Evolutionary conservation across 768 basidiomycete species (phyloP), one percentile per base, ranked within the genome.

Genomic region (Coprinopsis marcescibilis): DNA sequence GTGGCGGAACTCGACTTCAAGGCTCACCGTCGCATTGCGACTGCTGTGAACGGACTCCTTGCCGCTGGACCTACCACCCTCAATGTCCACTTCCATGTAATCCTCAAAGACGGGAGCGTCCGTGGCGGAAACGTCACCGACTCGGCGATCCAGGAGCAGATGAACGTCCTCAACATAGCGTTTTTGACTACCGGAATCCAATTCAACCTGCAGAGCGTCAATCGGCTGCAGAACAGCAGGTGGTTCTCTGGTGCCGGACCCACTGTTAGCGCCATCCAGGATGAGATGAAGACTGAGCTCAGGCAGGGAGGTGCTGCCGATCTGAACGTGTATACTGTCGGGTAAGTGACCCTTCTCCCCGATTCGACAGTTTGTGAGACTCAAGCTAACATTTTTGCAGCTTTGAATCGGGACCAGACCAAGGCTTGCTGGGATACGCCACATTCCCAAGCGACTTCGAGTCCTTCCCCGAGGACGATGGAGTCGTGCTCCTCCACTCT

Each of bases 361-460:
- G n/a, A 29, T 34, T 11, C 45, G 21, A 34, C 24, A 20, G 54
- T 42, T 30, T 50, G 4, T 46, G n/a, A 39, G 17, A 5, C 8
- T 8, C 37, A 59, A 34, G 43, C 20, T 35, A 14, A 50, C n/a
- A 6, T 27, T n/a, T 21, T 55, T 23, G 12, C 15, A 67, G 71
- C 42, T 70, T 73, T 60, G 54, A 40, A 23, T 63, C 60, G 41
- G 70, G 65, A 12, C 55, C 63, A 19, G 70, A 61, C 46, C 54
- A 58, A 21, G 72, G 73, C 29, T 70, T 79, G 12, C 66, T 81
- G 21, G 75, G 76, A 24, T 79, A 79, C 52, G 61, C 76, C 1
- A 77, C 76, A 23, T 78, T 77, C 68, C 78, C 77, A 10, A 65
- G 56, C 2, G 52, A 58, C 49, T 78, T 74, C 57, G 25, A 55